Percentiles rank a stretch among this genome's conserved stretches.
These are phyloP conservation scores for Cercophora samala DNA, from an alignment of 495 filamentous ascomycete genomes.

Conservation along the genomic window DNA sequence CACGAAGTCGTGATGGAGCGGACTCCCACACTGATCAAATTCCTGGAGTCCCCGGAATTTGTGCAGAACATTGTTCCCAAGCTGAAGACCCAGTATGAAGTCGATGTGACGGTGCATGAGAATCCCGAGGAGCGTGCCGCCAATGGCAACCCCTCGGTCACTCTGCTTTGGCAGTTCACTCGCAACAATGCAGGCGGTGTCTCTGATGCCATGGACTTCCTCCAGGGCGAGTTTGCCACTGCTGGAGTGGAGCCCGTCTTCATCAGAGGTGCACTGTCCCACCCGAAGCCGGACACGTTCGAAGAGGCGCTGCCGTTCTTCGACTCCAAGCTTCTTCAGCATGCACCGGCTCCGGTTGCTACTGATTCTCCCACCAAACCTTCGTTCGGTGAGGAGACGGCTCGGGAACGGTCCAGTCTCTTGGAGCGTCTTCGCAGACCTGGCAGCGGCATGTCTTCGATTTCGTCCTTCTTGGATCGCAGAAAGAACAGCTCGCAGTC, in stretches of 20 bases:
- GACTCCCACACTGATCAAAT: slow-evolving; percentile 67
- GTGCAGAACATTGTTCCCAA: slow-evolving; percentile 72
- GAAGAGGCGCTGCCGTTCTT: slow-evolving; percentile 96
- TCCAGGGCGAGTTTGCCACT: slow-evolving; percentile 75
- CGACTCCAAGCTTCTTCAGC: slow-evolving; percentile 90
- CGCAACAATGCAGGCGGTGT: slow-evolving; percentile 95
- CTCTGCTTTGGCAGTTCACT: slow-evolving; percentile 68
- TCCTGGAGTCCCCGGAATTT: slow-evolving; percentile 76
- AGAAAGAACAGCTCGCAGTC: slow-evolving; percentile 88
- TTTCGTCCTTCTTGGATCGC: slow-evolving; percentile 86
- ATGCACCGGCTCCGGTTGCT: slow-evolving; percentile 70
- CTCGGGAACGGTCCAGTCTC: slow-evolving; percentile 72
- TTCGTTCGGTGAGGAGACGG: slow-evolving; percentile 72
- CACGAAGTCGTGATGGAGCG: slow-evolving; percentile 85
- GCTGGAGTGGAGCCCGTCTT: slow-evolving; percentile 80
- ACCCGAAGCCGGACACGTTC: slow-evolving; percentile 97
- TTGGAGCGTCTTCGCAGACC: slow-evolving; percentile 85
- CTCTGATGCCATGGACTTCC: slow-evolving; percentile 92
- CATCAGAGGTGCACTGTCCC: slow-evolving; percentile 88
- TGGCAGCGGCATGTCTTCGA: slow-evolving; percentile 78
- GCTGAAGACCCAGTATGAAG: slow-evolving; percentile 85
- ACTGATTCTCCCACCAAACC: slow-evolving; percentile 82
- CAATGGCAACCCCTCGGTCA: slow-evolving; percentile 51
- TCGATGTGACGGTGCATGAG: slow-evolving; percentile 69
- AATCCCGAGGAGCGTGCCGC: slow-evolving; percentile 52